Evolutionary conservation across 768 basidiomycete genomes (phyloP).

Genomic region (Cyathus striatus): DNA sequence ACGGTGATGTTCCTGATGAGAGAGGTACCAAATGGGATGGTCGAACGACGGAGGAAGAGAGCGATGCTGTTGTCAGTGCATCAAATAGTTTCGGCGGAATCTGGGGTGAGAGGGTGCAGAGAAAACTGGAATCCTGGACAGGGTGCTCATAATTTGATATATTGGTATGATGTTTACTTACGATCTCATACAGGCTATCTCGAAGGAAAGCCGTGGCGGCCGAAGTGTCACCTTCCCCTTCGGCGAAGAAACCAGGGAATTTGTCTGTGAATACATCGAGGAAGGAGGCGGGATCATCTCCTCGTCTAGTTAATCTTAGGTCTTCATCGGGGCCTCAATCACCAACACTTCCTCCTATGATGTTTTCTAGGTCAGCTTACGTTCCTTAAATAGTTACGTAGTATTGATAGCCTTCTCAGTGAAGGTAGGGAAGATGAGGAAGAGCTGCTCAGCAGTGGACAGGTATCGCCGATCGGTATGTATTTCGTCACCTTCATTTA

Average conservation of each 20-base stretch:
- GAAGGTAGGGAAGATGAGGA: slow-evolving; percentile 40
- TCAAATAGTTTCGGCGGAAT: slow-evolving; percentile 23
- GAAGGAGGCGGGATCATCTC: too few species aligned
- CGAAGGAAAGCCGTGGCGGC: slow-evolving; percentile 18
- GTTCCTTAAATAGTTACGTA: too few species aligned
- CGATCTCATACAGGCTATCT: slow-evolving; percentile 18
- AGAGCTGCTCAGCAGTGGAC: slow-evolving; percentile 73
- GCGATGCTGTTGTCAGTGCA: slow-evolving; percentile 23
- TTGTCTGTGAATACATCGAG: too few species aligned
- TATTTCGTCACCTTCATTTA: slow-evolving; percentile 12
- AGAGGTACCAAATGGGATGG: slow-evolving; percentile 21
- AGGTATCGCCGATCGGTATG: slow-evolving; percentile 69
- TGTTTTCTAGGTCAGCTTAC: slow-evolving; percentile 21
- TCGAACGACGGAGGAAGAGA: slow-evolving; percentile 40
- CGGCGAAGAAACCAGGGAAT: too few species aligned
- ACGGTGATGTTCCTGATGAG: slow-evolving; percentile 27
- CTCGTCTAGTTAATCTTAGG: too few species aligned
- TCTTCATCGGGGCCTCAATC: slow-evolving; percentile 20
- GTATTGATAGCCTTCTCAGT: too few species aligned
- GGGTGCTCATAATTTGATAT: too few species aligned
- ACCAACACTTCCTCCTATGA: slow-evolving; percentile 26
- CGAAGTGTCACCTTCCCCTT: slow-evolving; percentile 11
- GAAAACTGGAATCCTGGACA: slow-evolving; percentile 40
- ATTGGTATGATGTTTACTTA: too few species aligned
- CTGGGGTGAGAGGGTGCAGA: slow-evolving; percentile 39